Conservation (phyloP, 1,139 yeast genomes). For the Blastobotrys petasosporus region DNA sequence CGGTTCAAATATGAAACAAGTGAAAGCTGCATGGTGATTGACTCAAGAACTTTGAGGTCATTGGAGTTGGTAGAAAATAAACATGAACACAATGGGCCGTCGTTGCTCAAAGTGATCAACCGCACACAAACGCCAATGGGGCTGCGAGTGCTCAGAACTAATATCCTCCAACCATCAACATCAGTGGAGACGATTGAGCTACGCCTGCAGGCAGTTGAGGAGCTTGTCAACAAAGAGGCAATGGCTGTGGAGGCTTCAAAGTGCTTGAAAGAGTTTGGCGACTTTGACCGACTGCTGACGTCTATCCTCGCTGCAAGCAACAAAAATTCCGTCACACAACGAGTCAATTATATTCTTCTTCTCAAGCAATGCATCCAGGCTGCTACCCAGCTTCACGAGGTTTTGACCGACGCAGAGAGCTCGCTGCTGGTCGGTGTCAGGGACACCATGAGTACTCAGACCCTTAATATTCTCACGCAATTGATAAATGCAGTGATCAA, state of each 20-base stretch:
- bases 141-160: constrained; percentile 51
- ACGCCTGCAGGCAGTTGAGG: constrained; percentile 60
- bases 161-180: constrained; percentile 71
- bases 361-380: constrained; percentile 35
- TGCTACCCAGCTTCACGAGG: constrained; percentile 19
- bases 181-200: constrained; percentile 46
- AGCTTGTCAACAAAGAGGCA: constrained; percentile 34
- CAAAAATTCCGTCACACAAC: constrained; percentile 38
- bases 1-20: constrained; percentile 2
- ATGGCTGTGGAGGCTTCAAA: background rate
- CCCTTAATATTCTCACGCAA: constrained; percentile 32
- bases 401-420: constrained; percentile 28
- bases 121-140: constrained; percentile 80
- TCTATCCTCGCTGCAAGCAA: background rate
- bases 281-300: constrained; percentile 5
- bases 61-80: constrained; percentile 68
- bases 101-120: constrained; percentile 74
- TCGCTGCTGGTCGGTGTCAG: constrained; percentile 32
- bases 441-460: constrained; percentile 11
- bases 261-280: constrained; percentile 2
- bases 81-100: constrained; percentile 47
- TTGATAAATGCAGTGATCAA: constrained; percentile 43
- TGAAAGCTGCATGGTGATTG: constrained; percentile 51
- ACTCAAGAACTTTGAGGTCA: constrained; percentile 59
- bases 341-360: constrained; percentile 56